phyloP scores from a whole-genome alignment of 345 rosid species.

The Nephelium lappaceum region DNA sequence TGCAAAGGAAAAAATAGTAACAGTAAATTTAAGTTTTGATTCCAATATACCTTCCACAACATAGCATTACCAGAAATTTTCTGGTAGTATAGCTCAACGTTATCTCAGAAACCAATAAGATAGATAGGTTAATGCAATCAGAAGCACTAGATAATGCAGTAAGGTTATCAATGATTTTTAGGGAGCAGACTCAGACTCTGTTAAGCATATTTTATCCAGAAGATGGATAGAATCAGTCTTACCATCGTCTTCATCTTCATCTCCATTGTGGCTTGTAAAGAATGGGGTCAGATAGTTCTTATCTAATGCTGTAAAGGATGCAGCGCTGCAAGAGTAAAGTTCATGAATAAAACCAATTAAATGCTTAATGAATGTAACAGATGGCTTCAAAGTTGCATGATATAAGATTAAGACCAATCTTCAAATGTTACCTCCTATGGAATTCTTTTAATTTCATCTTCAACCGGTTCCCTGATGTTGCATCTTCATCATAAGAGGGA shows the following conservation, averaged over 20 bases:
- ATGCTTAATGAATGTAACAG: not conserved
- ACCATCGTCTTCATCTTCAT: constrained; percentile 64
- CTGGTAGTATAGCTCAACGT: not conserved
- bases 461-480: constrained; percentile 74
- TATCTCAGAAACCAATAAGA: not conserved
- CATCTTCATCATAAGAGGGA: constrained; percentile 56
- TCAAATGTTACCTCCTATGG: constrained; percentile 58
- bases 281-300: constrained; percentile 84
- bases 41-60: not conserved
- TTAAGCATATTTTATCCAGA: not conserved
- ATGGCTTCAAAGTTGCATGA: not conserved
- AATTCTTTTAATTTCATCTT: constrained; percentile 85
- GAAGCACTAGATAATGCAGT: constrained; percentile 6
- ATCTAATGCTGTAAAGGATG: constrained; percentile 76
- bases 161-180: not conserved
- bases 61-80: not conserved
- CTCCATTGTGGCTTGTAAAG: constrained; percentile 82
- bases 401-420: constrained; percentile 3
- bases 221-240: constrained; percentile 19
- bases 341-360: not conserved
- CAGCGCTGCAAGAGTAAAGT: constrained; percentile 49
- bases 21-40: not conserved
- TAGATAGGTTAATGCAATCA: not conserved
- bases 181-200: not conserved
- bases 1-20: not conserved